Evolutionary conservation across 805 yeast genomes (phyloP).

Genomic region (Lipomyces oligophaga): DNA sequence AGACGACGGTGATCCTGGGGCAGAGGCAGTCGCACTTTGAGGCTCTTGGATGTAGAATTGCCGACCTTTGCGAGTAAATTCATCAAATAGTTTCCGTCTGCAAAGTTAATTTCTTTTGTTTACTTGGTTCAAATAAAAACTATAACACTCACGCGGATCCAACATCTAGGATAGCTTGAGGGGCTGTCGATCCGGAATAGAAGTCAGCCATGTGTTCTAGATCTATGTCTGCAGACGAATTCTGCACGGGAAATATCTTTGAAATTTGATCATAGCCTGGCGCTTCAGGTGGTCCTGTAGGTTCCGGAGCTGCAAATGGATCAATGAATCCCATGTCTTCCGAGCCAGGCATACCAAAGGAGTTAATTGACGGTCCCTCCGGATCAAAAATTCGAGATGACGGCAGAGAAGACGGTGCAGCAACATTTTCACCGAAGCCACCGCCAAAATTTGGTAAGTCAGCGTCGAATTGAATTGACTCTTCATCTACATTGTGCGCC

Average conservation of each 20-base stretch:
- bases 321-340: not conserved
- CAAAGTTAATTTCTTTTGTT: not conserved
- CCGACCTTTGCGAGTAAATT: constrained; percentile 30
- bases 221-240: constrained; percentile 5
- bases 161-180: constrained; percentile 6
- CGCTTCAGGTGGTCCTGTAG: constrained; percentile 1
- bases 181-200: constrained; percentile 10
- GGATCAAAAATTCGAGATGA: too few relatives aligned
- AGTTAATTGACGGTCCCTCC: too few relatives aligned
- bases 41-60: constrained; percentile 27
- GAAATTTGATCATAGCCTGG: constrained; percentile 1
- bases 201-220: constrained; percentile 10
- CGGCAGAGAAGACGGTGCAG: too few relatives aligned
- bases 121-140: not conserved
- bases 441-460: too few relatives aligned
- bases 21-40: not conserved
- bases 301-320: constrained; percentile 11
- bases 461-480: too few relatives aligned
- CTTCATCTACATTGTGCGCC: too few relatives aligned
- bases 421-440: too few relatives aligned
- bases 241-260: constrained; percentile 11
- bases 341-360: not conserved
- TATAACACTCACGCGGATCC: constrained; percentile 10
- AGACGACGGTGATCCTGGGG: constrained; percentile 15
- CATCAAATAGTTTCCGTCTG: constrained; percentile 28